Evolutionary conservation across 805 yeast species (phyloP).

Genomic region (Yamadazyma scolyti): DNA sequence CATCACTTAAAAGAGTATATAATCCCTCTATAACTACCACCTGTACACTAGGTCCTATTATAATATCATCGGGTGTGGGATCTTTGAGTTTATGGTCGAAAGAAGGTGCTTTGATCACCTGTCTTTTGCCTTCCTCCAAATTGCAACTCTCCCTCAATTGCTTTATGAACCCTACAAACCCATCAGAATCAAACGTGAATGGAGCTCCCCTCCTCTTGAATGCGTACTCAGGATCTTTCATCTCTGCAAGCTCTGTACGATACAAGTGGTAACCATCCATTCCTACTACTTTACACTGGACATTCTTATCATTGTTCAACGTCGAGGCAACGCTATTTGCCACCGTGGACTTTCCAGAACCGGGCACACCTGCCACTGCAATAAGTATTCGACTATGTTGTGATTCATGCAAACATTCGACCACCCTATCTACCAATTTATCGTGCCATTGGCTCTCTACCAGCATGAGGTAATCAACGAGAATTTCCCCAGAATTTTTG

Average conservation of each 20-base stretch:
- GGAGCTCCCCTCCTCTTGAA: constrained; percentile 77
- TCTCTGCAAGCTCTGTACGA: constrained; percentile 26
- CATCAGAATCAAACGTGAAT: constrained; percentile 68
- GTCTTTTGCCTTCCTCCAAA: constrained; percentile 12
- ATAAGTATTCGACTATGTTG: constrained; percentile 43
- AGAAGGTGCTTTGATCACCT: constrained; percentile 54
- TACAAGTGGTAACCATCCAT: constrained; percentile 41
- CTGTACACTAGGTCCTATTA: constrained; percentile 42
- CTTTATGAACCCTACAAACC: constrained; percentile 21
- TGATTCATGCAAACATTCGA: not conserved
- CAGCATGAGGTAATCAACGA: too few species aligned
- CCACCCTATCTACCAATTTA: constrained; percentile 3
- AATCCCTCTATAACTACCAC: constrained; percentile 74
- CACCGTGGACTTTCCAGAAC: constrained; percentile 78
- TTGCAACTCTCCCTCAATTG: constrained; percentile 8
- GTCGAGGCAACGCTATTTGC: constrained; percentile 42
- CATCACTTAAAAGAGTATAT: constrained; percentile 57
- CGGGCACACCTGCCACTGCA: constrained; percentile 74
- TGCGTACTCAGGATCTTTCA: constrained; percentile 57
- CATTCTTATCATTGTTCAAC: constrained; percentile 11
- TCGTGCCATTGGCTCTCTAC: too few species aligned
- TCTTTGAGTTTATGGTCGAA: constrained; percentile 76
- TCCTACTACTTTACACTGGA: constrained; percentile 25
- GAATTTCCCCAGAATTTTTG: too few species aligned
- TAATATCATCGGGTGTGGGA: constrained; percentile 55